Evolutionary conservation across 73 alveolate species (phyloP).

Genomic region (Symbiodinium natans): DNA sequence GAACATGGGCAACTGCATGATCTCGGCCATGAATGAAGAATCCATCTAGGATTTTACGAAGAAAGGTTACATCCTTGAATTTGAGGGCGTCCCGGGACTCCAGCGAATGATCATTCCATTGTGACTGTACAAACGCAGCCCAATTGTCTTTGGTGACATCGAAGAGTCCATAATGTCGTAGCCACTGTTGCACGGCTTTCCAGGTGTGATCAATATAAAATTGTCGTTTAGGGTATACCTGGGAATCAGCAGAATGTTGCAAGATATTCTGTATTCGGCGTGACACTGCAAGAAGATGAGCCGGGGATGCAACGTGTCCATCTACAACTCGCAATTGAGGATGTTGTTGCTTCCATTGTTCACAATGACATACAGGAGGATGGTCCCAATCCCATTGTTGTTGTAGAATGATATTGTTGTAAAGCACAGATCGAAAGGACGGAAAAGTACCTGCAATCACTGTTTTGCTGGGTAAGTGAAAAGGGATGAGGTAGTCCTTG

Average conservation of each 20-base stretch:
- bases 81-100: not conserved
- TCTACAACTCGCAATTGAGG: not conserved
- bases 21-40: not conserved
- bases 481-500: not conserved
- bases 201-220: not conserved
- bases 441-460: not conserved
- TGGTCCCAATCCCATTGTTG: not conserved
- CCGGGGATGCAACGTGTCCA: not conserved
- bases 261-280: not conserved
- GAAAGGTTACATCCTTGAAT: not conserved
- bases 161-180: not conserved
- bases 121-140: not conserved
- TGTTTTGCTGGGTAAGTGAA: not conserved
- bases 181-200: not conserved
- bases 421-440: not conserved
- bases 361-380: not conserved
- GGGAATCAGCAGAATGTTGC: not conserved
- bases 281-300: not conserved
- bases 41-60: not conserved
- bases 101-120: not conserved
- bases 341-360: not conserved
- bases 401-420: not conserved
- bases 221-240: not conserved
- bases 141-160: not conserved
- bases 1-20: not conserved